Conservation (phyloP, 805 yeast genomes). For the Candida boleticola region DNA sequence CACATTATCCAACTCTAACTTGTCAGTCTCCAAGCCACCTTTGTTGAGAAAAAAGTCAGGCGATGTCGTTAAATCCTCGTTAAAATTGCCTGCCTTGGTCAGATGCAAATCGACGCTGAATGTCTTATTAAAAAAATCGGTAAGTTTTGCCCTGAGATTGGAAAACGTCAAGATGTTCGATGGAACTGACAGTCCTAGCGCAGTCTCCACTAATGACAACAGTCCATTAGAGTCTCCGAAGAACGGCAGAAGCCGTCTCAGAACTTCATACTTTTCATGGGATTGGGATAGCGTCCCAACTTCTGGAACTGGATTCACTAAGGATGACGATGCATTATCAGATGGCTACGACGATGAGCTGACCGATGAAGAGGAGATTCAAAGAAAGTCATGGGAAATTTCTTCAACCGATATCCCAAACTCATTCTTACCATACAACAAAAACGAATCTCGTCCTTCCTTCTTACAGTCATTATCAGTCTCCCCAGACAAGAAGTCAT, state of each 20-base stretch:
- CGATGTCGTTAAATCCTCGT: conserved; percentile 74
- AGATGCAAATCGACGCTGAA: conserved; percentile 27
- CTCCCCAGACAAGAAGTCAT: conserved; percentile 16
- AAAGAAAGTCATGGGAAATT: conserved; percentile 10
- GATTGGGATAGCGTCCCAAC: conserved; percentile 25
- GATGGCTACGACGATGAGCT: conserved; percentile 11
- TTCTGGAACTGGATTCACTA: conserved; percentile 15
- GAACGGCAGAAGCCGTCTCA: neutral
- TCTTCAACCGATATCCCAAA: conserved; percentile 12
- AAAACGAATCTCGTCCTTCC: conserved; percentile 18
- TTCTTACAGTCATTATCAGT: conserved; percentile 38
- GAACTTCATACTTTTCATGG: conserved; percentile 9
- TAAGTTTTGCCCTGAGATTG: conserved; percentile 60
- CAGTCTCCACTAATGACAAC: conserved; percentile 54
- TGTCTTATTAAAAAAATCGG: conserved; percentile 41
- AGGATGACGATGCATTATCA: conserved; percentile 16
- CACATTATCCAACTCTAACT: neutral
- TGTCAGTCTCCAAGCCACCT: conserved; percentile 13
- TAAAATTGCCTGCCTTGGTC: conserved; percentile 44
- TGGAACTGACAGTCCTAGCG: conserved; percentile 56
- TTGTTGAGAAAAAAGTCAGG: conserved; percentile 82
- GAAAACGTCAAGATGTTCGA: conserved; percentile 65
- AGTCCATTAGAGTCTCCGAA: conserved; percentile 45
- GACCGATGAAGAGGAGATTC: conserved; percentile 11
- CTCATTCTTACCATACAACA: conserved; percentile 9